Conservation (phyloP, 2,329 filamentous ascomycete species). For the Cladosporium sp. region DNA sequence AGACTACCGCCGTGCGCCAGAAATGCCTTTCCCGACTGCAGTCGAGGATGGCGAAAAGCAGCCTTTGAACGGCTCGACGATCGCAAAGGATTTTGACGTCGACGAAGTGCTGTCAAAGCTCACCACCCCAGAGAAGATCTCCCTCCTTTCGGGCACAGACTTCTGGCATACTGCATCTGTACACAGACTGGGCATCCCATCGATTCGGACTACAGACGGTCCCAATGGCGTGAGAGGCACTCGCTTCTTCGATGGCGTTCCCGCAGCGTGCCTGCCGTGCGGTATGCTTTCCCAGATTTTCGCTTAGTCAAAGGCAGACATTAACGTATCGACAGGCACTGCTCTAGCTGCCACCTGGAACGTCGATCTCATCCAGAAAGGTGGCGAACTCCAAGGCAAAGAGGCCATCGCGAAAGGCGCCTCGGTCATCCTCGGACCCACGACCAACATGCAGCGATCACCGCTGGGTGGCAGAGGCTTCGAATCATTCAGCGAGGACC, state of each 20-base stretch:
- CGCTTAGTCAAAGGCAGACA: background rate
- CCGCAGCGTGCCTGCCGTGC: conserved; percentile 75
- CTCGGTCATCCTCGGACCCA: conserved; percentile 33
- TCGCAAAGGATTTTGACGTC: conserved; percentile 34
- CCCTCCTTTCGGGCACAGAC: conserved; percentile 51
- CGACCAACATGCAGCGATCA: conserved; percentile 34
- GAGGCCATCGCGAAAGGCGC: conserved; percentile 36
- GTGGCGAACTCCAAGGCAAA: conserved; percentile 33
- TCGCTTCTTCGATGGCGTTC: conserved; percentile 65
- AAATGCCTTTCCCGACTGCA: conserved; percentile 63
- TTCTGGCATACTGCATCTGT: conserved; percentile 70
- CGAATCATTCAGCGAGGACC: conserved; percentile 84
- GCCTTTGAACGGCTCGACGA: conserved; percentile 11
- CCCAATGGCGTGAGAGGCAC: conserved; percentile 70
- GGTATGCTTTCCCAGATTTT: conserved; percentile 43
- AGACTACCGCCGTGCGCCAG: conserved; percentile 63
- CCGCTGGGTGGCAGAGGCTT: conserved; percentile 74
- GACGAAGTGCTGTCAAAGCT: conserved; percentile 35
- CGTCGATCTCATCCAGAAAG: conserved; percentile 28
- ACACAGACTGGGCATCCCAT: conserved; percentile 62
- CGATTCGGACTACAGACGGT: conserved; percentile 67
- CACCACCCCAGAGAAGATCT: conserved; percentile 36
- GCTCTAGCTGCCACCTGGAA: conserved; percentile 37
- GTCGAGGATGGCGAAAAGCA: conserved; percentile 59
- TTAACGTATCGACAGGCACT: conserved; percentile 19